Conservation (phyloP, 2,329 filamentous ascomycete species). For the Fusarium haematococcum region DNA sequence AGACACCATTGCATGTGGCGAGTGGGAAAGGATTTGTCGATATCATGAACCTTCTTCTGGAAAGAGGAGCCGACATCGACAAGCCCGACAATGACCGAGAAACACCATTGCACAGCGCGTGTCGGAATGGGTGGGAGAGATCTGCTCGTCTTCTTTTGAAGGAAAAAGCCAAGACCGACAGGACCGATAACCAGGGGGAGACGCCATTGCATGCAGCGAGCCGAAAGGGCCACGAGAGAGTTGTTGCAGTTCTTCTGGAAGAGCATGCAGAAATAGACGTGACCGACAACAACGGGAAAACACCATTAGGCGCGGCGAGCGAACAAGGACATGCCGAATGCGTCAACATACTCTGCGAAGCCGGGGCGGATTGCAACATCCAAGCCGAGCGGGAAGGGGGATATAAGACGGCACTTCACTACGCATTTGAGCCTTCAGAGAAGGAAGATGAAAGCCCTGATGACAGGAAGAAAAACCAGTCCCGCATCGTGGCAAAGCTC, state of each 20-base stretch:
- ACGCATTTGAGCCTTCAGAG: background rate
- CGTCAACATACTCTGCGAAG: background rate
- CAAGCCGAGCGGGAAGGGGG: background rate
- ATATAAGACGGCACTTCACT: background rate
- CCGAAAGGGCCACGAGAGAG: background rate
- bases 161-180: background rate
- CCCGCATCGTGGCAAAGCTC: background rate
- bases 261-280: background rate
- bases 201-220: background rate
- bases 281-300: background rate
- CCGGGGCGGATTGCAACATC: background rate
- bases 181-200: background rate
- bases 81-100: background rate
- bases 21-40: background rate
- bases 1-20: background rate
- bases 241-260: background rate
- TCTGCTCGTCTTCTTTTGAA: background rate
- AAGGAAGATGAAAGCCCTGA: background rate
- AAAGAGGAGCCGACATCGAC: background rate
- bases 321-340: background rate
- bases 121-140: background rate
- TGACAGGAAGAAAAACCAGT: background rate
- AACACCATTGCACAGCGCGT: background rate
- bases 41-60: background rate
- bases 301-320: background rate